Evolutionary conservation across 805 yeast genomes (phyloP).

Genomic region (Starmerella geochares): DNA sequence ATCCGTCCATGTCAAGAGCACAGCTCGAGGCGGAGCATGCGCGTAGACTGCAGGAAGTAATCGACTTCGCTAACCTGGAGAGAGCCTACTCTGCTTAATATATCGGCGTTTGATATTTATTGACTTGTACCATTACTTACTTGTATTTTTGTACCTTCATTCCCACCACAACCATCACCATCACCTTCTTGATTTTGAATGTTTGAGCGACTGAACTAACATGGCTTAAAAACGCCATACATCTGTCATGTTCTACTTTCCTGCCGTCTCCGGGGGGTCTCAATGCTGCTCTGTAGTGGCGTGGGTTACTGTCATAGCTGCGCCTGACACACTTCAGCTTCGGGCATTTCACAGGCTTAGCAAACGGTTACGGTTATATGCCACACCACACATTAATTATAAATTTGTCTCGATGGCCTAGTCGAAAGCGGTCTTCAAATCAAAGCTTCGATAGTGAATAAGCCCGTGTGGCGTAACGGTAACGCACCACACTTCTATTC

Average conservation of each 20-base stretch:
- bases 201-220: too few species aligned
- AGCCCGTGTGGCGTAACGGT: conserved; percentile 37
- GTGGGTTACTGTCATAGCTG: too few species aligned
- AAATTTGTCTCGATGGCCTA: conserved; percentile 5
- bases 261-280: too few species aligned
- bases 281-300: too few species aligned
- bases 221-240: too few species aligned
- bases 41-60: conserved; percentile 1
- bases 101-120: background rate
- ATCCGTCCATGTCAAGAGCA: background rate
- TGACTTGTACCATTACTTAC: background rate
- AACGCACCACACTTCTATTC: conserved; percentile 35
- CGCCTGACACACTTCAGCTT: too few species aligned
- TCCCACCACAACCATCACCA: too few species aligned
- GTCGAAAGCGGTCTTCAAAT: background rate
- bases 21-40: background rate
- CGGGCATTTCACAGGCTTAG: too few species aligned
- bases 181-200: too few species aligned
- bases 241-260: too few species aligned
- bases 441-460: background rate
- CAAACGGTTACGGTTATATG: background rate
- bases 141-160: too few species aligned
- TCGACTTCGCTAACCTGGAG: conserved; percentile 21
- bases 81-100: conserved; percentile 6
- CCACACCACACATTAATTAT: background rate